Evolutionary conservation across 768 basidiomycete species (phyloP), one percentile per base, ranked within the genome.

Genomic region (Leccinum rimulosum): DNA sequence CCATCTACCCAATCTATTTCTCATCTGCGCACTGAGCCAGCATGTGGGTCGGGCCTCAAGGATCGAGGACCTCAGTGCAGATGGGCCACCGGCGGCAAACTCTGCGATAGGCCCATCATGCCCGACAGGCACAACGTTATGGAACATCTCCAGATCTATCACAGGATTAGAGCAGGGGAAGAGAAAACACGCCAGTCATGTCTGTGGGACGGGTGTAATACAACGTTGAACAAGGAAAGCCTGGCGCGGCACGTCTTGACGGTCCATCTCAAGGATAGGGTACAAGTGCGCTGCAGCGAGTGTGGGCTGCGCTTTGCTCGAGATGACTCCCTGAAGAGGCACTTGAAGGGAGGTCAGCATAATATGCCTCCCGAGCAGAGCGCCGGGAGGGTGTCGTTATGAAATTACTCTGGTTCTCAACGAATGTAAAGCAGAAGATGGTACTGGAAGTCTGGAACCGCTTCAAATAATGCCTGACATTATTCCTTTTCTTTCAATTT

Each of bases 261-360:
- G 11, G 62, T 74, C 0, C 73, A 73, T 38, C 47, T 66, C 12
- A 67, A 59, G 58, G 52, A 65, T 22, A 52, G 30, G 19, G 60
- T 49, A 22, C 43, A 45, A 19, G 48, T 55, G 2, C 33, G 50
- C 1, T 74, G 73, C 5, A 0, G 3, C 2, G 10, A 49, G 9
- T 73, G 73, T 19, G 61, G 66, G 27, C 2, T 50, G 50, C 15
- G 0, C 10, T 72, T 74, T 63, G 67, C 73, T 35, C 69, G 73
- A 0, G 67, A 60, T n/a, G 71, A 72, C 27, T 72, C 71, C 1
- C 58, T 74, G 19, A 70, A 61, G 61, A 63, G 71, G 9, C 71
- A 72, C 28, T 17, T 55, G 0, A 72, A 61, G 35, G 65, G 68
- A 25, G 31, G 56, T 27, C 55, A 58, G 6, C 66, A 70, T 15